Evolutionary conservation across 2,329 filamentous ascomycete species (phyloP).

Genomic region (Fusarium nanum): DNA sequence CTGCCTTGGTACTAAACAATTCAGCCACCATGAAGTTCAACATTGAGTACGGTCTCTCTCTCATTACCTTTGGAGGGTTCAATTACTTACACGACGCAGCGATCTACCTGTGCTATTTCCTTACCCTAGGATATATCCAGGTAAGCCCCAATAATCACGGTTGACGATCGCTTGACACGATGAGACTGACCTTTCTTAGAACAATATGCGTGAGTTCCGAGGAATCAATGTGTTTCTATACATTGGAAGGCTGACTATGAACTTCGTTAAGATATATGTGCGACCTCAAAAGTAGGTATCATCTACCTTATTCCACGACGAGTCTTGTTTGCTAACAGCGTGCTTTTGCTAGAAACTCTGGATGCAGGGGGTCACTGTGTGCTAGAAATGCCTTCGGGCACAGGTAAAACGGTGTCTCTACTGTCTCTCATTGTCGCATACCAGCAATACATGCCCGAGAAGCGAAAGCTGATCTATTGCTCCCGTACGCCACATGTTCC

Average conservation of each 20-base stretch:
- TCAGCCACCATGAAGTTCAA: slow-evolving; percentile 61
- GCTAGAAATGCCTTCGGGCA: slow-evolving; percentile 98
- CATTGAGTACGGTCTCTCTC: slow-evolving; percentile 57
- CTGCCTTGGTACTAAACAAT: slow-evolving; percentile 25
- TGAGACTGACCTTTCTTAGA: slow-evolving; percentile 50
- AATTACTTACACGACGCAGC: slow-evolving; percentile 51
- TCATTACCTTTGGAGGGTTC: neutral
- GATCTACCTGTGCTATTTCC: slow-evolving; percentile 69
- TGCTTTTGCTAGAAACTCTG: slow-evolving; percentile 70
- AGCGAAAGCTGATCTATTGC: slow-evolving; percentile 97
- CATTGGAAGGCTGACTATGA: slow-evolving; percentile 5
- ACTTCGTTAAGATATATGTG: slow-evolving; percentile 62
- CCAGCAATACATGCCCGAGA: slow-evolving; percentile 91
- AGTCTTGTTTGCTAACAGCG: slow-evolving; percentile 6
- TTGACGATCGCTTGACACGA: neutral
- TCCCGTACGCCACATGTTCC: slow-evolving; percentile 69
- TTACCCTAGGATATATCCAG: slow-evolving; percentile 69
- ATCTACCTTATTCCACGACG: neutral
- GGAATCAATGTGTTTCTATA: neutral
- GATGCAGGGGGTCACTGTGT: slow-evolving; percentile 96
- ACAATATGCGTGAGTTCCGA: slow-evolving; percentile 64
- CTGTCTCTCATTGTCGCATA: slow-evolving; percentile 96
- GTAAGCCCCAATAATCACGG: slow-evolving; percentile 48
- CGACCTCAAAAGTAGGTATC: slow-evolving; percentile 63
- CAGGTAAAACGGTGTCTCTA: slow-evolving; percentile 95